Base-by-base conservation (phyloP, 2,329 filamentous ascomycete genomes). In the Trichophyton benhamiae region DNA sequence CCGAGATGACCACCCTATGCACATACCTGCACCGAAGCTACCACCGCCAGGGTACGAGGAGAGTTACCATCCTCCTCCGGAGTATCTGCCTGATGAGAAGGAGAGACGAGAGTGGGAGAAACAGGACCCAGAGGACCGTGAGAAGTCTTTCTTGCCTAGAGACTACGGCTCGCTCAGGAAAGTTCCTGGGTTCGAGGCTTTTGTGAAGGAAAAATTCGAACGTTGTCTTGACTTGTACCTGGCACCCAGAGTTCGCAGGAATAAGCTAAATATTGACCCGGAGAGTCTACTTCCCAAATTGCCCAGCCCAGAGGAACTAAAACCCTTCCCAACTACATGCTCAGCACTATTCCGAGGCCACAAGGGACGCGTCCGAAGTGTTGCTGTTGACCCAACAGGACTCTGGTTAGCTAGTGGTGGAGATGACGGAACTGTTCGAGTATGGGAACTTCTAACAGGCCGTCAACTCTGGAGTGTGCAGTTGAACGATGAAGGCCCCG, bases 121-220 rank as follows among this genome's bases (percentile, higher is more conserved):
- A 59, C 60, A 63, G 48, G 92, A 97, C 65, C 88, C 89, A 1
- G 94, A 97, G 72, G 94, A 99, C 65, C 82, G 91, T 61, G 89
- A 95, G 68, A 91, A 87, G 71, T 88, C 95, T 57, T 99, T 90
- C 69, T 76, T 99, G 38, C 89, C 95, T 1, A 84, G 84, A 63
- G 86, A 90, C 70, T 89, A 90, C 72, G 86, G 88, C 67, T 86
- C 94, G 1, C 78, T 99, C 61, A 87, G 94, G 64, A 91, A 90
- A 72, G 94, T 97, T 5, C 94, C 95, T 58, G 95, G 88, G 15
- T 99, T 96, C 72, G 88, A 87, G 58, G 83, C 82, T 60, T 90
- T 96, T 67, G 85, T 99, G 72, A 96, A 96, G 74, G 94, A 99
- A 75, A 87, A 91, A 67, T 99, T 99, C 68, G 91, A 99, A 74